These are phyloP conservation scores for Mucor circinelloides DNA, from an alignment of 371 early-diverging fungal genomes.

Conservation along the genomic window DNA sequence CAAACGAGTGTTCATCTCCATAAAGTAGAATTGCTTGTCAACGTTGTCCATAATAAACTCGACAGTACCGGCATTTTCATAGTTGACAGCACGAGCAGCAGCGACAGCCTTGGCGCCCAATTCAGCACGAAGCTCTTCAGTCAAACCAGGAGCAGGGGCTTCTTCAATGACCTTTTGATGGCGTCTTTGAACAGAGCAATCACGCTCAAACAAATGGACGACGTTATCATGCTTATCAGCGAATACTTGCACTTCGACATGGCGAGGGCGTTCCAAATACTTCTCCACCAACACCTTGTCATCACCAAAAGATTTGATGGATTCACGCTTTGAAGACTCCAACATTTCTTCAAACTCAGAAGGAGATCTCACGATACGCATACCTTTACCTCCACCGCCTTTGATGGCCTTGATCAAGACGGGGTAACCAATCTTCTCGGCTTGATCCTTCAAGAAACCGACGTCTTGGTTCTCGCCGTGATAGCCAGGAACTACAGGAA, in stretches of 20 bases:
- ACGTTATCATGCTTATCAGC: conserved; percentile 89
- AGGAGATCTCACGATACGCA: conserved; percentile 81
- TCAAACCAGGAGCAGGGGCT: conserved; percentile 71
- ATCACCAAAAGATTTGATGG: conserved; percentile 90
- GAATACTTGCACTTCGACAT: conserved; percentile 97
- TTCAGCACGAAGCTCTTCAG: conserved; percentile 69
- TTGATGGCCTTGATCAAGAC: conserved; percentile 95
- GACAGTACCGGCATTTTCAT: conserved; percentile 95
- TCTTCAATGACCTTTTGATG: conserved; percentile 99
- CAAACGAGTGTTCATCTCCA: conserved; percentile 97
- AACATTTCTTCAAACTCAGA: conserved; percentile 88
- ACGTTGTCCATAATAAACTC: conserved; percentile 95
- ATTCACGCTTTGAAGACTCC: conserved; percentile 83
- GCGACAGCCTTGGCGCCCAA: conserved; percentile 92
- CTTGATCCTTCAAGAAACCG: conserved; percentile 74
- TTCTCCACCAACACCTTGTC: conserved; percentile 92
- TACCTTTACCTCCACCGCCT: conserved; percentile 98
- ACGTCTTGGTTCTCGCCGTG: conserved; percentile 90
- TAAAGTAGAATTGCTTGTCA: conserved; percentile 91
- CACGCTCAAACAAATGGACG: conserved; percentile 94
- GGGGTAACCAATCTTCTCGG: conserved; percentile 87
- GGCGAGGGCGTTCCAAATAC: conserved; percentile 83
- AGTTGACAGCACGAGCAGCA: conserved; percentile 89
- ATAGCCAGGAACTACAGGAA: conserved; percentile 94
- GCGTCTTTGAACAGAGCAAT: conserved; percentile 97